Conservation (phyloP, 2,329 filamentous ascomycete genomes). For the Xylariaceae sp. region DNA sequence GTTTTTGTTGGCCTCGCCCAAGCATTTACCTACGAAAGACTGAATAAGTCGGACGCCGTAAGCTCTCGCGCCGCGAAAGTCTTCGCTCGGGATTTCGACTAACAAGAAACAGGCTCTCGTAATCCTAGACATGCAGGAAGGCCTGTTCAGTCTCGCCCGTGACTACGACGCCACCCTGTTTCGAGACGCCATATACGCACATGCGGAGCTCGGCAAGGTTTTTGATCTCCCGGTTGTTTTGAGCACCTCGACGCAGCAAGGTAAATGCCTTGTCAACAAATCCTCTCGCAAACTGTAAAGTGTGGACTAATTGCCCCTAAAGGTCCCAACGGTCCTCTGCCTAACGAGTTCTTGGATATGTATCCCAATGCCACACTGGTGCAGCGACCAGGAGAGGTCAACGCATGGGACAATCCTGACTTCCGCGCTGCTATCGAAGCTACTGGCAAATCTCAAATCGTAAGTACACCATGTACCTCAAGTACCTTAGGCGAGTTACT, state of each 20-base stretch:
- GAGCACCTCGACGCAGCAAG: slow-evolving; percentile 65
- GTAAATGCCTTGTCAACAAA: slow-evolving; percentile 23
- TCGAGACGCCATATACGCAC: slow-evolving; percentile 65
- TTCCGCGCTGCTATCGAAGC: slow-evolving; percentile 65
- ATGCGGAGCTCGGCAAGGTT: slow-evolving; percentile 62
- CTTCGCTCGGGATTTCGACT: slow-evolving; percentile 21
- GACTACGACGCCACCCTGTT: slow-evolving; percentile 67
- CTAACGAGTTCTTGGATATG: slow-evolving; percentile 66
- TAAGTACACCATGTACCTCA: too few species aligned
- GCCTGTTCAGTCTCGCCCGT: slow-evolving; percentile 57
- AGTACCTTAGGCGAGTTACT: too few species aligned
- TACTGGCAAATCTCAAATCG: slow-evolving; percentile 63
- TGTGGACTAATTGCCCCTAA: neutral
- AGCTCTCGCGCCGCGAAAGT: neutral
- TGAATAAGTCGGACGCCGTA: slow-evolving; percentile 34
- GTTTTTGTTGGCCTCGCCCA: slow-evolving; percentile 8
- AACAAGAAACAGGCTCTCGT: slow-evolving; percentile 46
- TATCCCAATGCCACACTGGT: slow-evolving; percentile 67
- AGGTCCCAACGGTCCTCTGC: slow-evolving; percentile 70
- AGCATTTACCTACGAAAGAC: slow-evolving; percentile 33
- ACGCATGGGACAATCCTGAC: slow-evolving; percentile 72
- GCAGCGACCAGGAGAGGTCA: slow-evolving; percentile 67
- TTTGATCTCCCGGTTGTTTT: slow-evolving; percentile 69
- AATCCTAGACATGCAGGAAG: slow-evolving; percentile 59
- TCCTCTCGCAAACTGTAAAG: neutral